Evolutionary conservation across 129 eudicot genomes (phyloP), one percentile per base, ranked within the genome.

Genomic region (Escallonia rubra): DNA sequence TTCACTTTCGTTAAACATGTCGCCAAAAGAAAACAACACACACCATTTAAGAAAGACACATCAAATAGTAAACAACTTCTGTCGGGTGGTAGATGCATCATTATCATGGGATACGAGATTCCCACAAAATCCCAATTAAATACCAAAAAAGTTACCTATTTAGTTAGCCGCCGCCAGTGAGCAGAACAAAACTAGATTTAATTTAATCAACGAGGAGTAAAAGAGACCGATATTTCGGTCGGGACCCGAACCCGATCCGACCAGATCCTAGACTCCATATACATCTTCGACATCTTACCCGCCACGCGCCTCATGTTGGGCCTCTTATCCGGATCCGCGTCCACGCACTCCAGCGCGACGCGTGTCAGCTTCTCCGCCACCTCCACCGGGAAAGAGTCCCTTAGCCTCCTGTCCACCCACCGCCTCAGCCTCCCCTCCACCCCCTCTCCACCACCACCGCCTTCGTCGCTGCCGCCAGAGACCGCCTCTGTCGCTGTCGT

Each of bases 251-350:
- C 76, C 10, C 81, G 65, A 15, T 89, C 96, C 71, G 92, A 81
- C 98, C 98, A 93, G 41, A 23, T 66, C 70, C 64, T 76, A 4
- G 98, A 89, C 14, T 78, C 95, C 74, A 93, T 72, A 75, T 83
- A 93, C 34, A 78, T 69, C 53, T 89, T 93, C 11, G 98, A 93
- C 61, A 89, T 78, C 73, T 87, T 89, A 49, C 96, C 96, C 23
- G 96, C 82, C 56, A 93, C 90, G 64, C 95, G 80, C 59, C 77
- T 79, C 96, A 93, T 93, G 16, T 78, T 85, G 10, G 98, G 98
- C 75, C 98, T 74, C 67, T 74, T 76, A 42, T 70, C 78, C 72
- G 96, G 92, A 59, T 93, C 96, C 70, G 51, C 83, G 4, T 80
- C 76, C 4, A 89, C 87, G 63, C 98, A 93, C 42, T 84, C 81